A percentile compares a stretch with the other conserved stretches of the same genome.
These are phyloP conservation scores for Backusella psychrophila DNA, from an alignment of 192 early-diverging fungal species.

Conservation along the genomic window DNA sequence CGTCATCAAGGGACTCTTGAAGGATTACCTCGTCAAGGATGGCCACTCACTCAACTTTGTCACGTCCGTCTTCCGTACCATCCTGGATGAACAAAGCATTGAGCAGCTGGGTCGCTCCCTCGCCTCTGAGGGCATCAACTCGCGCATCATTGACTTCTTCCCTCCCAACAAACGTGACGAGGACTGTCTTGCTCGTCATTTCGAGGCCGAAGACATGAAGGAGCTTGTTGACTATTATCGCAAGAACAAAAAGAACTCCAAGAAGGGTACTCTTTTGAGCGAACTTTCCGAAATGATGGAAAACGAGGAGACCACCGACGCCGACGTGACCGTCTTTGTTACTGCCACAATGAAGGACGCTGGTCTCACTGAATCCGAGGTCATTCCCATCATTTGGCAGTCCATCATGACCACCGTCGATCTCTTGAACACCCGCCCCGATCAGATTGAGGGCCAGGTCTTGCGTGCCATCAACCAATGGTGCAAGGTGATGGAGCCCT, in stretches of 20 bases:
- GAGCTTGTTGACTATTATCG: constrained; percentile 79
- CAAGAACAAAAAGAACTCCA: constrained; percentile 63
- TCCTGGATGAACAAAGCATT: constrained; percentile 72
- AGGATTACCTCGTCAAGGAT: constrained; percentile 95
- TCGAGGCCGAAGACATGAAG: constrained; percentile 92
- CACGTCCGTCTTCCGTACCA: constrained; percentile 80
- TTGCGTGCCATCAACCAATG: constrained; percentile 64
- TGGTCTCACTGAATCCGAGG: constrained; percentile 75
- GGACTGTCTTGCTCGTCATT: constrained; percentile 87
- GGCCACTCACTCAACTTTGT: constrained; percentile 80
- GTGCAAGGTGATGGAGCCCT: constrained; percentile 70
- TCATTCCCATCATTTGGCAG: constrained; percentile 79
- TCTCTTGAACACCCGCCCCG: constrained; percentile 70
- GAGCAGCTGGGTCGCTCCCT: constrained; percentile 75
- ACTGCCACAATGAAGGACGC: constrained; percentile 66
- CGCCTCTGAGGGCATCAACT: constrained; percentile 68
- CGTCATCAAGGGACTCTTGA: constrained; percentile 75
- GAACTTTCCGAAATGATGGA: constrained; percentile 54
- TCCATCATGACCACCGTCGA: constrained; percentile 78
- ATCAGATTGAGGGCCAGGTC: constrained; percentile 80
- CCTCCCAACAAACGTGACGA: constrained; percentile 88
- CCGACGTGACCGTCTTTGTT: constrained; percentile 59
- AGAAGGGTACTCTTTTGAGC: constrained; percentile 64
- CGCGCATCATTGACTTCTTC: constrained; percentile 84
- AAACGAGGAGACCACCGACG: constrained; percentile 38